These are phyloP conservation scores for Pichia sp. DNA, from an alignment of 1,139 yeast genomes.

Conservation along the genomic window DNA sequence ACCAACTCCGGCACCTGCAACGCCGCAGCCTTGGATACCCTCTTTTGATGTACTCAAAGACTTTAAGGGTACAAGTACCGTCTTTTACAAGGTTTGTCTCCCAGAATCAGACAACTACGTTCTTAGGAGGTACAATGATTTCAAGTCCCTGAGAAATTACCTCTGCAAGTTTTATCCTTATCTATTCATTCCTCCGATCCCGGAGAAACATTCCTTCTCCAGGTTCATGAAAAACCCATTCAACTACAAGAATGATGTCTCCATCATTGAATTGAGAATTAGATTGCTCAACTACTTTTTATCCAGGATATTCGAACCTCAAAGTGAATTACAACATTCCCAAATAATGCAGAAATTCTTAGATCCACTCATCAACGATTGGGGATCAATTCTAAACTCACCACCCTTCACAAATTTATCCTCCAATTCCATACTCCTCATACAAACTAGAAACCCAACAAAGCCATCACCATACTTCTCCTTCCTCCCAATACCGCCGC, in stretches of 20 bases:
- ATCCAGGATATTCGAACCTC: conserved; percentile 15
- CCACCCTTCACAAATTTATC: conserved; percentile 28
- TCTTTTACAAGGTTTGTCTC: conserved; percentile 23
- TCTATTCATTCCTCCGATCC: conserved; percentile 49
- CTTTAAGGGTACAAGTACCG: conserved; percentile 19
- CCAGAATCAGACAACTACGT: conserved; percentile 9
- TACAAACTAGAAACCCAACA: conserved; percentile 26
- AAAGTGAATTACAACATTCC: conserved; percentile 19
- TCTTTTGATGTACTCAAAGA: conserved; percentile 18
- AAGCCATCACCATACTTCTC: conserved; percentile 28
- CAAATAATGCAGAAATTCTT: conserved; percentile 22
- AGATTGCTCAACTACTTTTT: conserved; percentile 25
- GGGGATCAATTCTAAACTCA: conserved; percentile 21
- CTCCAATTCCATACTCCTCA: conserved; percentile 24
- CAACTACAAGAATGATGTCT: conserved; percentile 23
- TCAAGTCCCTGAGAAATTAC: conserved; percentile 42
- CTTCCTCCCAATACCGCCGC: conserved; percentile 27
- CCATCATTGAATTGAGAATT: conserved; percentile 24
- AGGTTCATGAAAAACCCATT: conserved; percentile 26
- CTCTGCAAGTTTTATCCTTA: conserved; percentile 43
- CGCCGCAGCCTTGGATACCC: not conserved
- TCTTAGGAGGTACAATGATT: conserved; percentile 45
- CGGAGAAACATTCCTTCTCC: conserved; percentile 47
- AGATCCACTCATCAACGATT: conserved; percentile 23
- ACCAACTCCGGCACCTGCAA: not conserved